Evolutionary conservation across 2,329 filamentous ascomycete genomes (phyloP), one percentile per base, ranked within the genome.

Genomic region (Arthrobotrys megalospora): DNA sequence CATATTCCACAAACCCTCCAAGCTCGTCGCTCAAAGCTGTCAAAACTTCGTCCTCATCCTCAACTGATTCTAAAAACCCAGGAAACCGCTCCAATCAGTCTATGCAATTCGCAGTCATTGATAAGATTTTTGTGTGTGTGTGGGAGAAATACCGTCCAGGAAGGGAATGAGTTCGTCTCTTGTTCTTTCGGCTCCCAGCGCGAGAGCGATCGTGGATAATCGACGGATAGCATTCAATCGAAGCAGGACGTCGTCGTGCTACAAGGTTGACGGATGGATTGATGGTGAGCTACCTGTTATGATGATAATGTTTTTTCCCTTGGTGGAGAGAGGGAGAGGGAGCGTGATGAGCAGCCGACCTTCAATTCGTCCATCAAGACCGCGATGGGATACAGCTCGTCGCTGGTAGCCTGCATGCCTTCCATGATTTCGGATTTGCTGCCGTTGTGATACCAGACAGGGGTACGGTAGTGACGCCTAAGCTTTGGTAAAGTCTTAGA

Each of bases 351-450:
- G 82, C 80, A 81, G 83, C 86, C 83, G 90, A 97, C 94, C 93
- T 97, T 99, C 84, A 99, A 89, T 90, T 99, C 96, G 86, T 99
- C 96, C 86, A 99, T 99, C 86, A 99, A 91, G 82, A 99, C 96
- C 84, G 96, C 96, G 88, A 99, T 99, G 85, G 96, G 96, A 86
- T 98, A 99, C 84, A 99, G 94, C 91, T 98, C 96, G 87, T 99
- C 96, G 86, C 92, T 96, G 88, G 95, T 91, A 86, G 81, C 79
- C 67, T 80, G 77, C 62, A 80, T 79, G 80, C 55, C 55, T 60
- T 82, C 81, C 81, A 82, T 82, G 72, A 48, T 80, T 60, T 76
- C 36, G 28, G 47, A 16, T 43, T 55, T 65, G 62, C 16, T 62
- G 43, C 63, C 50, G 62, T 67, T 47, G 43, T 63, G 43, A 14